phyloP scores from a whole-genome alignment of 2,329 filamentous ascomycete genomes.

The Colletotrichum cereale region DNA sequence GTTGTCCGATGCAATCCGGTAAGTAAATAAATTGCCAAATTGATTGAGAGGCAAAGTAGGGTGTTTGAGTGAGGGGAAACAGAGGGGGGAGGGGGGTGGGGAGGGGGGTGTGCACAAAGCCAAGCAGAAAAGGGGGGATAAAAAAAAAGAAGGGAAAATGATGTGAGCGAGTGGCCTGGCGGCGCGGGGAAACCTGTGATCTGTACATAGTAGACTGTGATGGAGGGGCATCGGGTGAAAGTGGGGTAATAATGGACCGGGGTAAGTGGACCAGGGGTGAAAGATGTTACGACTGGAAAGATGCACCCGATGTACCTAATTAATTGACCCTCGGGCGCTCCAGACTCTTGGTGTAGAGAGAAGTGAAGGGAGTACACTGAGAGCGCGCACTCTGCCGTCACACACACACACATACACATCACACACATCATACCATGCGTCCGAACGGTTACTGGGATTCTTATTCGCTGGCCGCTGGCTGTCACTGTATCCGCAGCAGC shows the following conservation, averaged over 20 bases:
- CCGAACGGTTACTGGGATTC: conserved; percentile 12
- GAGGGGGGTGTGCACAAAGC: background rate
- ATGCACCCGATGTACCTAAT: background rate
- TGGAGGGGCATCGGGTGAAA: background rate
- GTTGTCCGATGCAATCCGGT: background rate
- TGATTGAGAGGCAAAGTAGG: conserved; percentile 6
- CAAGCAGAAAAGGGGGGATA: background rate
- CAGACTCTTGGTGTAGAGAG: background rate
- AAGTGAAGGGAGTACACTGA: background rate
- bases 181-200: conserved; percentile 7
- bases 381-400: background rate
- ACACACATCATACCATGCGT: conserved; percentile 11
- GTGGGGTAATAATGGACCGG: background rate
- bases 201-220: background rate
- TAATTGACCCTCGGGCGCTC: conserved; percentile 1
- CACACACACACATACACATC: too few species aligned
- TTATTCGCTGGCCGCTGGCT: background rate
- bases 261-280: background rate
- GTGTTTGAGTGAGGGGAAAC: background rate
- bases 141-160: background rate
- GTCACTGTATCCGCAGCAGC: background rate
- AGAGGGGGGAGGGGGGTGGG: background rate
- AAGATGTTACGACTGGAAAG: background rate
- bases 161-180: background rate
- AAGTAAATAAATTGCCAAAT: conserved; percentile 19